Conservation (phyloP, 1,139 yeast species). For the Pichia sp. region DNA sequence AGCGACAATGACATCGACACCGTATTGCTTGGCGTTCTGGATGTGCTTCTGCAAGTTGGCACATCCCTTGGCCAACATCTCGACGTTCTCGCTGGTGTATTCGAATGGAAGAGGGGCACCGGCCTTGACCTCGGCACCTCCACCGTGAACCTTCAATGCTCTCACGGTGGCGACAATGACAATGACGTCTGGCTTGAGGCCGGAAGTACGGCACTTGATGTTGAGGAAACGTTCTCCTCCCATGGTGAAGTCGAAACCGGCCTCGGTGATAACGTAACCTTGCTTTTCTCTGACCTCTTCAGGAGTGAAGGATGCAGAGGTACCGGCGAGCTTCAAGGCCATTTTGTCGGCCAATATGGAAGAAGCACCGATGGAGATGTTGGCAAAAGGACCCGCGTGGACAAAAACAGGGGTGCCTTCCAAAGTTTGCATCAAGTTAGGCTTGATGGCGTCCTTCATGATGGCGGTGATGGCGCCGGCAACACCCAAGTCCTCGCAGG, state of each 20-base stretch:
- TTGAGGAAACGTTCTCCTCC: conserved; percentile 98
- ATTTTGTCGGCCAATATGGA: conserved; percentile 93
- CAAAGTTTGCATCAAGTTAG: conserved; percentile 94
- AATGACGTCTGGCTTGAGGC: conserved; percentile 84
- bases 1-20: conserved; percentile 93
- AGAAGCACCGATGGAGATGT: conserved; percentile 94
- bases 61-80: conserved; percentile 78
- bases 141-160: conserved; percentile 96
- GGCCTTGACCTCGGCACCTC: conserved; percentile 97
- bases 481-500: conserved; percentile 94
- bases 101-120: conserved; percentile 87
- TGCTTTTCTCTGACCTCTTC: conserved; percentile 53
- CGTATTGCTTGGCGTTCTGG: conserved; percentile 77
- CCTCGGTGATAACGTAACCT: conserved; percentile 95
- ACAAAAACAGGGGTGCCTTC: conserved; percentile 98
- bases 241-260: conserved; percentile 98
- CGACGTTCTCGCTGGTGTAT: conserved; percentile 82
- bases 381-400: conserved; percentile 98
- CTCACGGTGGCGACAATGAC: conserved; percentile 97
- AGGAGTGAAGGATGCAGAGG: conserved; percentile 44
- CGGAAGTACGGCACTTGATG: conserved; percentile 93
- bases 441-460: conserved; percentile 95
- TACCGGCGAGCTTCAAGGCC: conserved; percentile 69
- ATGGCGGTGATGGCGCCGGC: conserved; percentile 97
- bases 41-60: conserved; percentile 91